These are phyloP conservation scores for Aspergillus persii DNA, from an alignment of 2,329 filamentous ascomycete genomes.

Conservation along the genomic window DNA sequence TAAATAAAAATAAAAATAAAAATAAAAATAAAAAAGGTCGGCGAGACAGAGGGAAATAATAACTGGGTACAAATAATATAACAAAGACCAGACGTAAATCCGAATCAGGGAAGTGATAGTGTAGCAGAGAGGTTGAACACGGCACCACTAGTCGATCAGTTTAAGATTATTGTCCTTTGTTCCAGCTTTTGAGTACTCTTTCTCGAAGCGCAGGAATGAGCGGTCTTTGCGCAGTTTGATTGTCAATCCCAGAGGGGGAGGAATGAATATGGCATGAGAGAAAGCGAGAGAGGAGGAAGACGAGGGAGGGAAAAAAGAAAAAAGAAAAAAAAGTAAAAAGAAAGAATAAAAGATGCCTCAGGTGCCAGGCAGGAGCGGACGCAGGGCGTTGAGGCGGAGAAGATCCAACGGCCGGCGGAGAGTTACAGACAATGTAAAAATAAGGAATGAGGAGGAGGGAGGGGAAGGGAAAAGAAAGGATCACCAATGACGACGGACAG, in stretches of 20 bases:
- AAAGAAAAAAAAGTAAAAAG: not conserved
- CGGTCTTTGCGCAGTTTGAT: not conserved
- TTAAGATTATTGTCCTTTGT: not conserved
- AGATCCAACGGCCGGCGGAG: conserved; percentile 23
- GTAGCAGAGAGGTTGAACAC: conserved; percentile 20
- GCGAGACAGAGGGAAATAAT: not conserved
- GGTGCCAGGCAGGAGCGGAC: conserved; percentile 15
- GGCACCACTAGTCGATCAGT: conserved; percentile 20
- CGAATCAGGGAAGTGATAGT: conserved; percentile 17
- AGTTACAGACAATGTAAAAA: conserved; percentile 6
- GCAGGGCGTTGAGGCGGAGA: conserved; percentile 22
- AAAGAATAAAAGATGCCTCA: conserved; percentile 4
- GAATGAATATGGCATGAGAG: not conserved
- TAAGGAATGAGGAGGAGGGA: conserved; percentile 2
- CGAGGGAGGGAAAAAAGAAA: too few species aligned
- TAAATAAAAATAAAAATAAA: conserved; percentile 4
- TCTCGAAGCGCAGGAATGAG: not conserved
- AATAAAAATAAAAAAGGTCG: conserved; percentile 3
- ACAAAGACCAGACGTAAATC: conserved; percentile 17
- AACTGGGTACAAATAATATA: conserved; percentile 5
- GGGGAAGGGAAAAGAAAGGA: conserved; percentile 8
- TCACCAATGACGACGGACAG: not conserved
- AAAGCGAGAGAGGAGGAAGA: too few species aligned
- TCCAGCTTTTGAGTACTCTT: not conserved
- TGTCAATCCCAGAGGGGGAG: not conserved